Percentiles rank a stretch among this genome's conserved stretches.
phyloP scores from a whole-genome alignment of 768 basidiomycete species.

The Amanita inopinata region DNA sequence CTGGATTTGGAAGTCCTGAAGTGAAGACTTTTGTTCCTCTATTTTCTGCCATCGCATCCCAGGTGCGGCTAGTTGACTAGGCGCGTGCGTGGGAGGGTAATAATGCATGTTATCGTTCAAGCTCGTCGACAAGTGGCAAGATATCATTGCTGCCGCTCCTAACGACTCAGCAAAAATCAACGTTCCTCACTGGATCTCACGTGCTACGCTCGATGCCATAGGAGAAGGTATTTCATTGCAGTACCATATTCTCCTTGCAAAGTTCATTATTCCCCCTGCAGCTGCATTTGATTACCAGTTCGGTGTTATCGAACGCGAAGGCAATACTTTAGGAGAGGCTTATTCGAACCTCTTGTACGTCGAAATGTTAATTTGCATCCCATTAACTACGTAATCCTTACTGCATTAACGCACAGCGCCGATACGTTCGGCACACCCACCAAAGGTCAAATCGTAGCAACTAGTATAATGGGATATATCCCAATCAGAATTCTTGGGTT shows the following conservation, averaged over 20 bases:
- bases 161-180: conserved; percentile 24
- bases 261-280: conserved; percentile 10
- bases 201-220: conserved; percentile 40
- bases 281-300: conserved; percentile 45
- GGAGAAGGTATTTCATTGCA: conserved; percentile 28
- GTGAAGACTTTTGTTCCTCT: conserved; percentile 29
- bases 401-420: too few relatives aligned
- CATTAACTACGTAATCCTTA: not conserved
- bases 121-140: conserved; percentile 31
- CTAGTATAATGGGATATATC: conserved; percentile 21
- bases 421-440: conserved; percentile 23
- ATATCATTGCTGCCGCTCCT: conserved; percentile 20
- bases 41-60: conserved; percentile 20
- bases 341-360: conserved; percentile 29
- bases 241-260: not conserved
- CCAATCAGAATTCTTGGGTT: conserved; percentile 24
- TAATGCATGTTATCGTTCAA: too few relatives aligned
- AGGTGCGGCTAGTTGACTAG: too few relatives aligned
- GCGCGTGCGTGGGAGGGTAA: too few relatives aligned
- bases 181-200: conserved; percentile 29
- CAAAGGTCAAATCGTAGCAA: conserved; percentile 21
- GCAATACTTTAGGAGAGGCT: conserved; percentile 26
- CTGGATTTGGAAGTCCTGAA: conserved; percentile 38
- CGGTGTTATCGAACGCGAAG: conserved; percentile 25
- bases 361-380: conserved; percentile 4